Evolutionary conservation across 306 rosid genomes (phyloP).

Genomic region (Aeschynomene evenia): DNA sequence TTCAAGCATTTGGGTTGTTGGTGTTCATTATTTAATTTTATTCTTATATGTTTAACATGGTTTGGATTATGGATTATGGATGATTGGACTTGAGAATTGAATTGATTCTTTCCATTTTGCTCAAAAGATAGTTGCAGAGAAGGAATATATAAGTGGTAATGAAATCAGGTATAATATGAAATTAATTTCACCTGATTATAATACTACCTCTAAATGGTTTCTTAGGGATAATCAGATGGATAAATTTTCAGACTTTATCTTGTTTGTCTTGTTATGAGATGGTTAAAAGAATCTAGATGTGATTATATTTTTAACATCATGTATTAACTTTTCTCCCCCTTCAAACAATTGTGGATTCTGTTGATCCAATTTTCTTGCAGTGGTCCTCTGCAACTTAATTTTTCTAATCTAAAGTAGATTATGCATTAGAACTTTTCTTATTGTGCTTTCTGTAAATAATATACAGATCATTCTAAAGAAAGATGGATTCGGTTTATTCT

Average conservation of each 20-base stretch:
- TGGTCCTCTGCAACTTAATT: background rate
- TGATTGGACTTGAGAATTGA: slow-evolving; percentile 15
- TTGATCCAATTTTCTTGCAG: background rate
- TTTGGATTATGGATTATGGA: background rate
- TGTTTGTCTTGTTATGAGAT: background rate
- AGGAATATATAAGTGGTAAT: background rate
- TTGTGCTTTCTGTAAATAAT: slow-evolving; percentile 11
- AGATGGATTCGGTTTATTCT: background rate
- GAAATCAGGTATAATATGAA: background rate
- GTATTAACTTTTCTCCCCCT: background rate
- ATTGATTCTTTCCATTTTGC: slow-evolving; percentile 2
- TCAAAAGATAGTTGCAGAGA: background rate
- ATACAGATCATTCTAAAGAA: background rate
- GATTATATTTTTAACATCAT: background rate
- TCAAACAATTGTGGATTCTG: background rate
- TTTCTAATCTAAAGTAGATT: background rate
- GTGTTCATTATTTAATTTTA: background rate
- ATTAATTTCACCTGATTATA: background rate
- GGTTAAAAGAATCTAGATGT: background rate
- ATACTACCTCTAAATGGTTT: background rate
- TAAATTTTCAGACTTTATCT: background rate
- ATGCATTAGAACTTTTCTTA: background rate
- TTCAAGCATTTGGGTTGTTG: background rate
- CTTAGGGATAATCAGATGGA: background rate
- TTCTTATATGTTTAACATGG: background rate